These are phyloP conservation scores for Brassica cretica DNA, from an alignment of 345 rosid genomes.

Conservation along the genomic window DNA sequence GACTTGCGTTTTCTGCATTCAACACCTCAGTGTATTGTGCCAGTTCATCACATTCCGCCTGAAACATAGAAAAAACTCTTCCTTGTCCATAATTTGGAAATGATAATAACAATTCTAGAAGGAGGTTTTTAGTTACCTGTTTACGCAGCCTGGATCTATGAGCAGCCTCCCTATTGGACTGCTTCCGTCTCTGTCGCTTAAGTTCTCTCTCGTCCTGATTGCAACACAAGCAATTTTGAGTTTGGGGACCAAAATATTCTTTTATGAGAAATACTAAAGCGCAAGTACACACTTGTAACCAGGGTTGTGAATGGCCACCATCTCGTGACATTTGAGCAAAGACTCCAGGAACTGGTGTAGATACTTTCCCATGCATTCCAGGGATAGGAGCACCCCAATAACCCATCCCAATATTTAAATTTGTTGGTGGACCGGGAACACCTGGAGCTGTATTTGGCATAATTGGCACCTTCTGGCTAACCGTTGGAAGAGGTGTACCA, in stretches of 20 bases:
- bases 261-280: not conserved
- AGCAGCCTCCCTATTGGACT: constrained; percentile 96
- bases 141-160: constrained; percentile 96
- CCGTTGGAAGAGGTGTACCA: constrained; percentile 47
- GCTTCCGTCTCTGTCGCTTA: constrained; percentile 92
- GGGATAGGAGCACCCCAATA: constrained; percentile 87
- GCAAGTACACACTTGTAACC: constrained; percentile 68
- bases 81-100: constrained; percentile 20
- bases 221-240: not conserved
- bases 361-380: constrained; percentile 68
- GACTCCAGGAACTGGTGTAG: constrained; percentile 64
- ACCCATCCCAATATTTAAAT: constrained; percentile 94
- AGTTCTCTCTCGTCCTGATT: constrained; percentile 83
- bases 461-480: constrained; percentile 53
- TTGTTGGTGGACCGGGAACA: constrained; percentile 81
- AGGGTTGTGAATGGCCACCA: constrained; percentile 63
- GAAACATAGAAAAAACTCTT: constrained; percentile 32
- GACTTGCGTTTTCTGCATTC: constrained; percentile 80
- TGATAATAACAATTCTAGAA: too few relatives aligned
- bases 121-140: constrained; percentile 61
- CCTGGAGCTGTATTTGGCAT: constrained; percentile 65
- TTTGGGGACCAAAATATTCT: not conserved
- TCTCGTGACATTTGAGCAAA: constrained; percentile 69
- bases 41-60: constrained; percentile 96
- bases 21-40: constrained; percentile 80